Percentiles rank a stretch among this genome's conserved stretches.
These are phyloP conservation scores for Aspergillus fumigatus DNA, from an alignment of 2,329 filamentous ascomycete species.

Conservation along the genomic window DNA sequence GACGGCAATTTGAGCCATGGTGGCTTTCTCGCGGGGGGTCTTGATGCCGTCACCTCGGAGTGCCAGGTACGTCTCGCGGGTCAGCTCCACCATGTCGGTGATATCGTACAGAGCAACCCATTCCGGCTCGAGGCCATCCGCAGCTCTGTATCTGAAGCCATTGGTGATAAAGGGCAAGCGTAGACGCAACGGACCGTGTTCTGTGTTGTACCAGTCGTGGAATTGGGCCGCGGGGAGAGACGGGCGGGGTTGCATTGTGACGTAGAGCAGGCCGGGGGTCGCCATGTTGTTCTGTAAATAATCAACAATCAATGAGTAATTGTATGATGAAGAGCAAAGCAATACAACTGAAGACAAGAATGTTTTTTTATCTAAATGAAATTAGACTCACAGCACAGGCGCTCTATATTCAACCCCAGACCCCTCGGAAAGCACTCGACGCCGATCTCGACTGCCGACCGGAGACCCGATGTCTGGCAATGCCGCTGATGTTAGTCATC, in stretches of 20 bases:
- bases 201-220: conserved; percentile 92
- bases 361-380: background rate
- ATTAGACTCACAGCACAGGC: background rate
- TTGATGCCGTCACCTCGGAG: conserved; percentile 47
- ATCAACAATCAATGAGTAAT: background rate
- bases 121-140: conserved; percentile 57
- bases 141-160: conserved; percentile 72
- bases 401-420: background rate
- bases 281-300: conserved; percentile 21
- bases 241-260: conserved; percentile 76
- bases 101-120: conserved; percentile 83
- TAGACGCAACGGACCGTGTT: conserved; percentile 78
- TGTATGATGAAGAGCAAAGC: background rate
- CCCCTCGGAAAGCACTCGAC: background rate
- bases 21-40: conserved; percentile 56
- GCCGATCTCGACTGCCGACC: conserved; percentile 23
- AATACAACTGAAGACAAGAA: background rate
- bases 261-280: conserved; percentile 68
- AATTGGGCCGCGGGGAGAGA: conserved; percentile 65
- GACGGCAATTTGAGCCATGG: conserved; percentile 64
- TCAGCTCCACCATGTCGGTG: conserved; percentile 66
- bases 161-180: conserved; percentile 70
- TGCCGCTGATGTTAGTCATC: background rate
- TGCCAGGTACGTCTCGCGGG: conserved; percentile 60
- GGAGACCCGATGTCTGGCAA: background rate